phyloP scores from a whole-genome alignment of 1,139 yeast species.

The Casaregolazyma lundiana region DNA sequence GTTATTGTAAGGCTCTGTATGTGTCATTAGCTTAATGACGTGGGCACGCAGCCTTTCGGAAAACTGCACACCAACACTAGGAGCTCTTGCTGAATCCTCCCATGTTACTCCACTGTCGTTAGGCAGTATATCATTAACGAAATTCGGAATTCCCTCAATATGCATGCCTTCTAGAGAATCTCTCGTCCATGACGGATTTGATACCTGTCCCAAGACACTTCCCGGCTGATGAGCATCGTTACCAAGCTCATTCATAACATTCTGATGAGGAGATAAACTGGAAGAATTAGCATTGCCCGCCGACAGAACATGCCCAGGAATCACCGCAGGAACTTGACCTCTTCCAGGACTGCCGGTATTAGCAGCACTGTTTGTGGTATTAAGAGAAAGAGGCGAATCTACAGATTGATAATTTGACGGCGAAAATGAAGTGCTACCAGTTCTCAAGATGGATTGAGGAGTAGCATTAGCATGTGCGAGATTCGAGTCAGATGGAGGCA shows the following conservation, averaged over 20 bases:
- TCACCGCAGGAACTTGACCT: background rate
- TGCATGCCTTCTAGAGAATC: background rate
- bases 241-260: slow-evolving; percentile 15
- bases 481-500: slow-evolving; percentile 19
- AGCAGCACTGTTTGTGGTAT: background rate
- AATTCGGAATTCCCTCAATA: background rate
- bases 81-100: slow-evolving; percentile 1
- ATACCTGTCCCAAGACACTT: background rate
- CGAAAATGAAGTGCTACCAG: slow-evolving; percentile 14
- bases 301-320: slow-evolving; percentile 6
- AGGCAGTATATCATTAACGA: background rate
- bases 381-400: slow-evolving; percentile 19
- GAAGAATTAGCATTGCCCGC: background rate
- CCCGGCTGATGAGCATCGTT: slow-evolving; percentile 5
- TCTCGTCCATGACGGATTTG: background rate
- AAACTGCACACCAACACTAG: slow-evolving; percentile 27
- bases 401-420: slow-evolving; percentile 13
- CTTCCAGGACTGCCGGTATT: background rate
- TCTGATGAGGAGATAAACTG: slow-evolving; percentile 14
- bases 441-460: slow-evolving; percentile 18
- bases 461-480: slow-evolving; percentile 10
- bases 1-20: slow-evolving; percentile 57
- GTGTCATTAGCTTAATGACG: slow-evolving; percentile 49
- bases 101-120: background rate
- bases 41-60: slow-evolving; percentile 69